A percentile compares a stretch with the other conserved stretches of the same genome.
phyloP scores from a whole-genome alignment of 139 green algal species.

The Zygnema circumcarinatum region DNA sequence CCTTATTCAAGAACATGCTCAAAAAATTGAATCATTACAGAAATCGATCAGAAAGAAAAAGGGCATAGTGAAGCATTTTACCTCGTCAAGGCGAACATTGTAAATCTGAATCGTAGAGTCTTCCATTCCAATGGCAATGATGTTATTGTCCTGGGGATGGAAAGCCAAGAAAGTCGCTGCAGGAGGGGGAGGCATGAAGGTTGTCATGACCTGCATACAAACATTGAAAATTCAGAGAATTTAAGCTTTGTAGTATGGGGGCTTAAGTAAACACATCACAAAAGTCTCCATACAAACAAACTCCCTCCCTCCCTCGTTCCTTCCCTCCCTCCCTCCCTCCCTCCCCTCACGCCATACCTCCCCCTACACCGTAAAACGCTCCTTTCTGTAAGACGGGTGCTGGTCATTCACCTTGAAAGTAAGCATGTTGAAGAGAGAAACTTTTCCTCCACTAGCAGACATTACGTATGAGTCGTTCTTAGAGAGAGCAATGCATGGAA shows the following conservation, averaged over 20 bases:
- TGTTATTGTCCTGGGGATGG: slow-evolving; percentile 64
- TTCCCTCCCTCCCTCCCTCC: too few species aligned
- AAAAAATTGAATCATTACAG: too few species aligned
- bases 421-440: slow-evolving; percentile 64
- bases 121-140: slow-evolving; percentile 65
- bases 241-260: too few species aligned
- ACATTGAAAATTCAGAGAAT: too few species aligned
- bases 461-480: slow-evolving; percentile 67
- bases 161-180: slow-evolving; percentile 62
- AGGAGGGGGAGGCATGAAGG: slow-evolving; percentile 59
- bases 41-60: neutral
- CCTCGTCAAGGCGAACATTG: slow-evolving; percentile 62
- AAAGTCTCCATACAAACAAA: too few species aligned
- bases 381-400: neutral
- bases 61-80: neutral
- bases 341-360: too few species aligned
- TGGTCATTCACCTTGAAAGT: slow-evolving; percentile 62
- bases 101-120: slow-evolving; percentile 62
- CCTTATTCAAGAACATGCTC: too few species aligned
- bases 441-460: slow-evolving; percentile 59
- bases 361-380: neutral
- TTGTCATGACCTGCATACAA: slow-evolving; percentile 59
- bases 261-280: too few species aligned
- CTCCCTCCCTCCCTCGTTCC: too few species aligned
- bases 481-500: slow-evolving; percentile 59